Evolutionary conservation across 2,329 filamentous ascomycete species (phyloP).

Genomic region (Paecilomyces formosus): DNA sequence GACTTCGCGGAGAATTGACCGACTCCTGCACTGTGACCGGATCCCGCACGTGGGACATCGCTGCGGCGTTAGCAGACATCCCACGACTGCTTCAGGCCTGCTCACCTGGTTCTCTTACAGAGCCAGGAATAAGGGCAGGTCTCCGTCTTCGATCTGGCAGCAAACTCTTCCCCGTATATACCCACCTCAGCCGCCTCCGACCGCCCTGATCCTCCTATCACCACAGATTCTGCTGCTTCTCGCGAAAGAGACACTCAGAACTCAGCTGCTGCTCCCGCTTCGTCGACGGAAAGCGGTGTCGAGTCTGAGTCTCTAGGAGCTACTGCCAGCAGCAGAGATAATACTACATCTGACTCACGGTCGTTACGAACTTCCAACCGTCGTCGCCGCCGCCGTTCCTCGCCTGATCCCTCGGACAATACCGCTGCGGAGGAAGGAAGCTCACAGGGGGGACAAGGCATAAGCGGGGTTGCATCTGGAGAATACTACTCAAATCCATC

Average conservation of each 20-base stretch:
- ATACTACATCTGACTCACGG: conserved; percentile 6
- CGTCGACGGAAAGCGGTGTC: conserved; percentile 15
- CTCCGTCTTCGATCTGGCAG: conserved; percentile 63
- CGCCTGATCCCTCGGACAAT: conserved; percentile 17
- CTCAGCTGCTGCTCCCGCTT: conserved; percentile 9
- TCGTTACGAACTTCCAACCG: conserved; percentile 16
- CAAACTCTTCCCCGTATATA: conserved; percentile 52
- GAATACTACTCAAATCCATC: conserved; percentile 15
- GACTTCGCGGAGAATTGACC: not conserved
- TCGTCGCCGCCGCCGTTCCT: conserved; percentile 22
- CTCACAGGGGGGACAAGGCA: conserved; percentile 15
- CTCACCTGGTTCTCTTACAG: conserved; percentile 38
- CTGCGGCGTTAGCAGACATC: not conserved
- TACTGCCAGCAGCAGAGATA: conserved; percentile 3
- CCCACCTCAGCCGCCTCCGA: conserved; percentile 60
- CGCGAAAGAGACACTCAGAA: conserved; percentile 17
- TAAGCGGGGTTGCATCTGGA: conserved; percentile 18
- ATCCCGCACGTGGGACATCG: not conserved
- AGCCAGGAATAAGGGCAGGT: conserved; percentile 36
- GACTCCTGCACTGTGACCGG: not conserved
- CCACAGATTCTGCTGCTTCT: conserved; percentile 43
- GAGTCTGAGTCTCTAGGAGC: not conserved
- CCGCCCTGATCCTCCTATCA: conserved; percentile 54
- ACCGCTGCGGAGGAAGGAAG: conserved; percentile 13
- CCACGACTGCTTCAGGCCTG: conserved; percentile 23